Conservation (phyloP, 768 basidiomycete species). For the Xerocomus potaroensis region DNA sequence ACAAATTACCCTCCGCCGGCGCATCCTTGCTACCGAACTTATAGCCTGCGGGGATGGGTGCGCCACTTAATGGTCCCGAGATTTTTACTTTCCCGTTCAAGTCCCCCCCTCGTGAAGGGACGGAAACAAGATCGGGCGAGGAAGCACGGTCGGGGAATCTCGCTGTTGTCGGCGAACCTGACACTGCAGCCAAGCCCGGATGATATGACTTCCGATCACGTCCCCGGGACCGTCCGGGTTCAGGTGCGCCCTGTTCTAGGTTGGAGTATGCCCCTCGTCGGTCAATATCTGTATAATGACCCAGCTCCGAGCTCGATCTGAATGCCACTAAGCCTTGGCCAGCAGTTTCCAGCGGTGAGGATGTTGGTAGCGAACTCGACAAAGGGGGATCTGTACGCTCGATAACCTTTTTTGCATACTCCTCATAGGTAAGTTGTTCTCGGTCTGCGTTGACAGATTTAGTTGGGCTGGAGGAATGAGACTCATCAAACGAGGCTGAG, state of each 20-base stretch:
- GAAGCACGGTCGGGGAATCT: conserved; percentile 36
- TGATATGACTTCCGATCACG: conserved; percentile 62
- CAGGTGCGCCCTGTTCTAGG: conserved; percentile 47
- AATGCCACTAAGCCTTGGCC: conserved; percentile 29
- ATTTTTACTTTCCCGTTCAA: conserved; percentile 72
- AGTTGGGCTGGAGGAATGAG: conserved; percentile 49
- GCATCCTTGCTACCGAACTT: conserved; percentile 84
- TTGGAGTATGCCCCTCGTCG: conserved; percentile 28
- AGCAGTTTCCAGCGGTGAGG: conserved; percentile 41
- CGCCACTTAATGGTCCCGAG: conserved; percentile 81
- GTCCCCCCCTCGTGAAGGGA: conserved; percentile 50
- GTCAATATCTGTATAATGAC: conserved; percentile 71
- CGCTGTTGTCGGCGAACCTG: conserved; percentile 40
- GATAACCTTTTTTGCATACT: conserved; percentile 35
- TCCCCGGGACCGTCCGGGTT: conserved; percentile 49
- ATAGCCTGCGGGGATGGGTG: conserved; percentile 82
- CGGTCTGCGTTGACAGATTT: conserved; percentile 40
- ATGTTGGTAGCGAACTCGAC: conserved; percentile 54
- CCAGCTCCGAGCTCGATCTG: conserved; percentile 77
- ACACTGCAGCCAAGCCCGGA: conserved; percentile 48
- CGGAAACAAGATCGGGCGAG: conserved; percentile 48
- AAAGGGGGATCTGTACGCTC: conserved; percentile 56
- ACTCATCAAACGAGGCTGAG: conserved; percentile 20
- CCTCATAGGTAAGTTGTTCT: conserved; percentile 22
- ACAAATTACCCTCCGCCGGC: conserved; percentile 36